Base-by-base conservation (phyloP, 805 yeast species). In the Lipomyces chichibuensis region DNA sequence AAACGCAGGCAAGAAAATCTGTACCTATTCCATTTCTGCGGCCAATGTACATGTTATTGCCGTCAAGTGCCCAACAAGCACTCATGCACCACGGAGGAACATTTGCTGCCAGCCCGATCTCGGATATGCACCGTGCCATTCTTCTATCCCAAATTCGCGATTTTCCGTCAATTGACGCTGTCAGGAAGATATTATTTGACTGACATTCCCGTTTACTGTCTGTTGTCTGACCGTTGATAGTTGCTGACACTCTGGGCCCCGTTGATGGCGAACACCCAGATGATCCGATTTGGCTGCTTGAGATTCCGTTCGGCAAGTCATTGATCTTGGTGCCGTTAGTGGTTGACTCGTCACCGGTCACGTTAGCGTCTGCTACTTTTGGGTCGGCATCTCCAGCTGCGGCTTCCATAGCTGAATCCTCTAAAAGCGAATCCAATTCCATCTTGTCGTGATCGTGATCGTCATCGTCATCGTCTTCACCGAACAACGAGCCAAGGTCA, bases 1-100 rank as follows among this genome's bases (percentile, higher is more conserved):
- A 13, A 20, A 23, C 83, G 11, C 90, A 67, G 51, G 88, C 88
- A 63, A 85, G 84, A 74, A 88, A 91, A 4, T 94, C 92, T n/a
- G 11, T 14, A 25, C 55, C 55, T 23, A 17, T 82, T 57, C 95
- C 89, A 76, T 94, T 95, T 77, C 99, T 84, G 70, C 99, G 84
- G 0, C 98, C 99, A 2, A 88, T 92, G 74, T 83, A 94, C 4
- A 92, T 82, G 54, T 80, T 82, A 65, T 90, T 88, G 11, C 99
- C 99, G 73, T 89, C 88, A 61, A 81, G 81, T 8, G 97, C 88
- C 98, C 98, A 94, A 64, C 90, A 86, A 0, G 97, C 81, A 54
- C 80, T 77, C 84, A 89, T 87, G 77, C 97, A 89, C 98, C 98
- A 95, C 0, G 98, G 98, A 0, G 98, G 97, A 0, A 89, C 84